Evolutionary conservation across 768 basidiomycete genomes (phyloP), one percentile per base, ranked within the genome.

Genomic region (Leccinum variicolor): DNA sequence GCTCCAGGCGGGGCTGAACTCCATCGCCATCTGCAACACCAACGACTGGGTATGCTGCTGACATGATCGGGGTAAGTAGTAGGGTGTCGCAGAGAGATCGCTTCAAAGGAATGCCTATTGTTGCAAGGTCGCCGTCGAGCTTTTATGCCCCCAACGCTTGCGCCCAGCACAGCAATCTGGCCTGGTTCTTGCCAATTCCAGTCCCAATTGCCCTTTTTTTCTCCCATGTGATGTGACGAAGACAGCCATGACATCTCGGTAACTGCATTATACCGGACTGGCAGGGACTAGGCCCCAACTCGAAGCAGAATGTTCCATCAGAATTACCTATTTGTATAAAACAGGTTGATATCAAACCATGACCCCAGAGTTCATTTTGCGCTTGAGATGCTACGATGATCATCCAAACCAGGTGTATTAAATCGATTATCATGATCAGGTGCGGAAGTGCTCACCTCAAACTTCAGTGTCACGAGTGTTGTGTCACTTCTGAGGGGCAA

Each of bases 1-100:
- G 33, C 45, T 66, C 64, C 6, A 60, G 54, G 49, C 64, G 64
- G 21, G 39, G 34, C 23, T 66, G 58, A 21, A 54, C 6, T 11
- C 62, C 64, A 1, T 43, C 26, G 54, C 25, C 47, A 48, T 48
- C 54, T 23, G 15, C 11, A 5, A 34, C 2, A 17, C 64, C 64
- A 17, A 43, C 23, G 25, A 66, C 15, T 2, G 56, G 58, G 21
- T 66, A 66, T 1, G 47, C 23, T 28, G 56, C 14, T 33, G 65
- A 21, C 64, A 65, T 65, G 54, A 31, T 57, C 23, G 45, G 14
- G n/a, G 47, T 36, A 31, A 31, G 19, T 31, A n/a, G 53, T 9
- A 26, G 31, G 25, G 13, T 34, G 19, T 29, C n/a, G 41, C 25
- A 34, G 15, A 39, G 55, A n/a, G 7, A 43, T 11, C 3, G 9